phyloP scores from a whole-genome alignment of 768 basidiomycete species.

The Cantharellus cinnabarinus region DNA sequence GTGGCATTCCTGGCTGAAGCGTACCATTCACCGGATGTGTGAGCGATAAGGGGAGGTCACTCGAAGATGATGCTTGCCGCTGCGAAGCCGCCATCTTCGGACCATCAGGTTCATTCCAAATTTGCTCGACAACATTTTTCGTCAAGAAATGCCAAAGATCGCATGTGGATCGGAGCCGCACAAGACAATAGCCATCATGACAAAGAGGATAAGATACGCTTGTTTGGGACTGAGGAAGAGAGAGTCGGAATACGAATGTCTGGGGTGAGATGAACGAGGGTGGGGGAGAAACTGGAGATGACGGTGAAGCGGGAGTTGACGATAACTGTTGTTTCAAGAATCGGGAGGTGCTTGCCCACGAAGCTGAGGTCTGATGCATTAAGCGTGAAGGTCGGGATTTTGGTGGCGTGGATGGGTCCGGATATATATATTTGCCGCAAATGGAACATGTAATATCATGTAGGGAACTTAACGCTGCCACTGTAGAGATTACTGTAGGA shows the following conservation, averaged over 20 bases:
- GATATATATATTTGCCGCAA: conserved; percentile 37
- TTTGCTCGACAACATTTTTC: conserved; percentile 56
- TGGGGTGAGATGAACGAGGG: conserved; percentile 2
- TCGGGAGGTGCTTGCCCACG: conserved; percentile 5
- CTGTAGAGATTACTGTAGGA: neutral
- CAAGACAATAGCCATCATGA: conserved; percentile 65
- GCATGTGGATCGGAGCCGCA: conserved; percentile 68
- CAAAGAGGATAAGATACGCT: conserved; percentile 49
- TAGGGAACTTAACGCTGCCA: neutral
- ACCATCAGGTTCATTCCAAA: conserved; percentile 51
- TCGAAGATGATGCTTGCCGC: neutral
- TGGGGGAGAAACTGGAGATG: conserved; percentile 7
- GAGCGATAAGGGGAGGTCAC: neutral
- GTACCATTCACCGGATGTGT: conserved; percentile 12
- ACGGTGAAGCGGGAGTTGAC: conserved; percentile 3
- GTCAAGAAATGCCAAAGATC: conserved; percentile 79
- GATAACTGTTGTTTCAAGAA: conserved; percentile 10
- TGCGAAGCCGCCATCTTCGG: neutral
- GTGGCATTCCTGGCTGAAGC: conserved; percentile 33
- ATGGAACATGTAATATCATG: conserved; percentile 54
- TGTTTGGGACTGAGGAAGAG: conserved; percentile 7
- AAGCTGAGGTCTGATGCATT: conserved; percentile 1
- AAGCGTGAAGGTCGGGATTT: conserved; percentile 13
- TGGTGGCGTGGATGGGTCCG: neutral
- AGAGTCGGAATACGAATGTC: conserved; percentile 18